Conservation (phyloP, 441 rosid genomes). For the Aleurites moluccanus region DNA sequence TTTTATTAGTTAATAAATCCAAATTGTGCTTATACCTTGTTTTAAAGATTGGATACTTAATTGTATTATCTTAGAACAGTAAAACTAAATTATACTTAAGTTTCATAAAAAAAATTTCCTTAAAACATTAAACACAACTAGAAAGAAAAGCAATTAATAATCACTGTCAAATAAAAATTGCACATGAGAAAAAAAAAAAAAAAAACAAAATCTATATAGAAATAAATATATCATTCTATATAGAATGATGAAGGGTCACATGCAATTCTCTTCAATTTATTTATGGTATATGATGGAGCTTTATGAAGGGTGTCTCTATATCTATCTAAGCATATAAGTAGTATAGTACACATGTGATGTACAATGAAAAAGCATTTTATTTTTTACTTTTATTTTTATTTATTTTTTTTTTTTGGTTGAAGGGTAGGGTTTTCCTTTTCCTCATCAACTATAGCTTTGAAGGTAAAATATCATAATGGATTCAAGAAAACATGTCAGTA, state of each 20-base stretch:
- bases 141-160: neutral
- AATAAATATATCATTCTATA: conserved; percentile 6
- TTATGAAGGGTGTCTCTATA: conserved; percentile 30
- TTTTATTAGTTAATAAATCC: too few species aligned
- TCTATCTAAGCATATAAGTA: conserved; percentile 24
- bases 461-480: conserved; percentile 41
- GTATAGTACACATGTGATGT: conserved; percentile 11
- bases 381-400: too few species aligned
- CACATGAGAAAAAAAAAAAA: neutral
- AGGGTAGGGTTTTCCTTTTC: neutral
- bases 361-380: neutral
- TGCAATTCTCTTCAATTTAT: conserved; percentile 34
- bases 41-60: too few species aligned
- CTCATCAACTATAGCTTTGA: conserved; percentile 35
- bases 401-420: too few species aligned
- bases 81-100: neutral
- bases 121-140: neutral
- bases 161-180: neutral
- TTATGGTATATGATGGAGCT: conserved; percentile 35
- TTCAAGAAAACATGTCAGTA: conserved; percentile 26
- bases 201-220: too few species aligned
- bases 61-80: too few species aligned
- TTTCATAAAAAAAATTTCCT: neutral
- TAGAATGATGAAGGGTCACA: conserved; percentile 39
- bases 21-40: too few species aligned